Percentiles rank a stretch among this genome's conserved stretches.
phyloP scores from a whole-genome alignment of 345 rosid genomes.

The Rubroshorea leprosula region DNA sequence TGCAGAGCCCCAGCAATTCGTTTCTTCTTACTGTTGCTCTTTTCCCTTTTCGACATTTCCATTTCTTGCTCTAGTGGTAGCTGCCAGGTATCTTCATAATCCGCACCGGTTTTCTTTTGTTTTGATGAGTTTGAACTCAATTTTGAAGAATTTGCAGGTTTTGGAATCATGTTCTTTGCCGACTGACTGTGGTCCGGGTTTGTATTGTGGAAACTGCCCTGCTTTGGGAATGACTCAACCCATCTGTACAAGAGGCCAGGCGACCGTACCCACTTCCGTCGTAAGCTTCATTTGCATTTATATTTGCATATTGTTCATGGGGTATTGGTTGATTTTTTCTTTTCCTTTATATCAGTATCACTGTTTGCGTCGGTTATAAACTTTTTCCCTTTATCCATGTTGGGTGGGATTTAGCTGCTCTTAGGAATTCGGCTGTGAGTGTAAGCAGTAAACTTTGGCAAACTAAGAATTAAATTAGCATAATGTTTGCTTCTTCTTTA shows the following conservation, averaged over 20 bases:
- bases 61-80: conserved; percentile 54
- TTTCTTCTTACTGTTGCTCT: conserved; percentile 32
- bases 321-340: too few relatives aligned
- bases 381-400: too few relatives aligned
- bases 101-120: conserved; percentile 8
- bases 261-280: conserved; percentile 60
- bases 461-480: too few relatives aligned
- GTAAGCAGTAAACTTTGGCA: too few relatives aligned
- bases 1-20: conserved; percentile 41
- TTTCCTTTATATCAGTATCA: too few relatives aligned
- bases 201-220: conserved; percentile 88
- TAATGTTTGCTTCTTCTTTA: too few relatives aligned
- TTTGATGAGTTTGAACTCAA: conserved; percentile 24
- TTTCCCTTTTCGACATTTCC: conserved; percentile 29
- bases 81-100: conserved; percentile 59
- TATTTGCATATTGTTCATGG: neutral
- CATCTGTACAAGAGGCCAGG: conserved; percentile 84
- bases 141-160: conserved; percentile 37
- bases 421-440: too few relatives aligned
- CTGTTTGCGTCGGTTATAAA: too few relatives aligned
- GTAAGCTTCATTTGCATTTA: conserved; percentile 32
- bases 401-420: too few relatives aligned
- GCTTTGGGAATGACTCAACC: conserved; percentile 64
- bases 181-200: conserved; percentile 71
- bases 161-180: conserved; percentile 58